Conservation (phyloP, 257 asterid genomes). For the Penstemon barbatus region DNA sequence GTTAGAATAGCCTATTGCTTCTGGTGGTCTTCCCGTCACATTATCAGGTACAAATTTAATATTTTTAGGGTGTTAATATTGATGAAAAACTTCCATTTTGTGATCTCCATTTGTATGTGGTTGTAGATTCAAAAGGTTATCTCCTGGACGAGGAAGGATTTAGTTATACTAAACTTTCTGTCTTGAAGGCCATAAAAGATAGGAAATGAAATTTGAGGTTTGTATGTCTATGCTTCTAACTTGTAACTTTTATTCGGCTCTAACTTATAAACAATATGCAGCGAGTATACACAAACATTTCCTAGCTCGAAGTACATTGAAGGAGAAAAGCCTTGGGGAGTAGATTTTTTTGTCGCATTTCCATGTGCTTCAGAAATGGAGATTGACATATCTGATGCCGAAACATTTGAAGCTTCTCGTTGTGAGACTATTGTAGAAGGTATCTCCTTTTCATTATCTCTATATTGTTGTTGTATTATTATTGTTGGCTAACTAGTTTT, state of each 20-base stretch:
- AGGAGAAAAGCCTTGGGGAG: conserved; percentile 95
- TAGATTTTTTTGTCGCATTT: conserved; percentile 91
- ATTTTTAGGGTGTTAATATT: too few relatives aligned
- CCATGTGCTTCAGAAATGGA: conserved; percentile 95
- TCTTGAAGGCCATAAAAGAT: conserved; percentile 81
- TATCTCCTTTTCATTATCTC: conserved; percentile 28
- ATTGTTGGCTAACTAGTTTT: background rate
- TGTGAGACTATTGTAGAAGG: conserved; percentile 94
- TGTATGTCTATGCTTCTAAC: conserved; percentile 19
- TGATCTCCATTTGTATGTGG: conserved; percentile 17
- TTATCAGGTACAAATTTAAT: conserved; percentile 61
- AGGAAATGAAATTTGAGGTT: conserved; percentile 95
- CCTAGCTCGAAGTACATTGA: conserved; percentile 95
- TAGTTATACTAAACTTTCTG: conserved; percentile 86
- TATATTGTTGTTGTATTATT: conserved; percentile 41
- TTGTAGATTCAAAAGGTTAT: conserved; percentile 88
- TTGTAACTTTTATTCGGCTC: conserved; percentile 19
- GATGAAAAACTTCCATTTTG: conserved; percentile 27
- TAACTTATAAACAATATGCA: conserved; percentile 43
- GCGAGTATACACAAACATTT: conserved; percentile 95
- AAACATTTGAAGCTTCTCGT: conserved; percentile 75
- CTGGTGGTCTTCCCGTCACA: conserved; percentile 84
- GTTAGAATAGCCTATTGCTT: conserved; percentile 87
- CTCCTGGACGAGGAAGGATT: conserved; percentile 96
- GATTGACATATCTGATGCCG: conserved; percentile 87